Conservation (phyloP, 169 alveolate species). For the Toxoplasma gondii region DNA sequence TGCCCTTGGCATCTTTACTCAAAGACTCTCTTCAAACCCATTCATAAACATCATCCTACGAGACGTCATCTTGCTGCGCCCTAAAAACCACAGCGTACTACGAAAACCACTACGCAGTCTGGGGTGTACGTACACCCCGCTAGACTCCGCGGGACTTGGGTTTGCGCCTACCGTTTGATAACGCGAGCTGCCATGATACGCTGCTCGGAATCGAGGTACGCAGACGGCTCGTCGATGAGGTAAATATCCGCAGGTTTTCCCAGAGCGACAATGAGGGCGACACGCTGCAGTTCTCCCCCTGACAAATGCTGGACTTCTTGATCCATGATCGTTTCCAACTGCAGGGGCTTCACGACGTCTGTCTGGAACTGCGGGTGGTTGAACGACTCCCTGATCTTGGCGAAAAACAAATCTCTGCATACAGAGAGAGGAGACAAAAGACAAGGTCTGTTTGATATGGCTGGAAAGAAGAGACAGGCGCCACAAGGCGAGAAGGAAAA, state of each 20-base stretch:
- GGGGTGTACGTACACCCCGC: no score
- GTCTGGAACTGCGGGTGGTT: constrained; percentile 94
- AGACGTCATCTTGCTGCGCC: no score
- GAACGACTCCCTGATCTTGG: constrained; percentile 92
- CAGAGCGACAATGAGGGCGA: constrained; percentile 96
- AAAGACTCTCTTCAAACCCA: no score
- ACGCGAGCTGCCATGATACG: constrained; percentile 98
- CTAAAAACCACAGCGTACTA: no score
- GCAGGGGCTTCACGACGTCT: constrained; percentile 97
- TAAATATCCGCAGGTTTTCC: constrained; percentile 98
- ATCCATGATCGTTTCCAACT: constrained; percentile 90
- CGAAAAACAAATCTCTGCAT: constrained; percentile 83
- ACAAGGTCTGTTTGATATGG: no score
- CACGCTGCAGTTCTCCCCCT: constrained; percentile 99
- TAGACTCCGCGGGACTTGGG: no score
- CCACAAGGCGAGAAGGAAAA: background rate
- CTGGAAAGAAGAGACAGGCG: no score
- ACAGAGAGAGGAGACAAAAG: background rate
- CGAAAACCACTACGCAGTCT: no score
- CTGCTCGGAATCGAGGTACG: constrained; percentile 99
- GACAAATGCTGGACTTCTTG: constrained; percentile 91
- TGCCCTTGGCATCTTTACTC: no score
- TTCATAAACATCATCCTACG: no score
- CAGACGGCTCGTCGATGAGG: constrained; percentile 99
- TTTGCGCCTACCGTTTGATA: constrained; percentile 87